Evolutionary conservation across 306 rosid genomes (phyloP), one percentile per base, ranked within the genome.

Genomic region (Cucurbita maxima): DNA sequence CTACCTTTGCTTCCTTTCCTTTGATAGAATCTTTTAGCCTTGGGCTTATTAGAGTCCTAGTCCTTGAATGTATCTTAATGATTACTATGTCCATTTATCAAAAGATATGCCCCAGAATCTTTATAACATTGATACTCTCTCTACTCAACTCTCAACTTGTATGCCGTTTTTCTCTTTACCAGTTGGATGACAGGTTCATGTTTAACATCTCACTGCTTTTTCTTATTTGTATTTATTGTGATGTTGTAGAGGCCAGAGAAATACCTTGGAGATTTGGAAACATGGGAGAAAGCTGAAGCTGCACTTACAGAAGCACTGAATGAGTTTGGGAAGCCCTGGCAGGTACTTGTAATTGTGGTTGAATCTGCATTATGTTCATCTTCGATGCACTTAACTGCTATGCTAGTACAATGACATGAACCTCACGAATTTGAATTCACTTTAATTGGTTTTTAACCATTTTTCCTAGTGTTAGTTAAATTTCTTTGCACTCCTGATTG

Each of bases 231-330:
- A 9, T 34, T 53, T 53, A 2, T 71, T 15, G 30, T 71, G 25
- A 19, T 53, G 40, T 40, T 71, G 48, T 19, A 52, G 97, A 88
- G 92, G 86, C 98, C 97, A 58, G 97, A 94, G 82, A 94, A 89
- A 58, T 84, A 83, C 79, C 86, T 88, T 15, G 98, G 97, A 81
- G 90, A 94, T 22, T 2, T 84, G 55, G 82, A 72, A 78, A 86
- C 98, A 53, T 94, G 98, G 98, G 95, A 90, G 9, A 90, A 86
- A 76, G 98, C 98, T 78, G 98, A 94, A 82, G 83, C 79, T 76
- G 89, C 96, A 25, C 97, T 94, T 48, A 79, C 76, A 79, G 97
- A 89, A 74, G 98, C 98, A 63, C 67, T 90, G 72, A 80, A 90
- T 75, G 98, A 88, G 71, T 90, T 79, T 81, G 96, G 96, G 77